Conservation (phyloP, 805 yeast genomes). For the Hanseniaspora lindneri region DNA sequence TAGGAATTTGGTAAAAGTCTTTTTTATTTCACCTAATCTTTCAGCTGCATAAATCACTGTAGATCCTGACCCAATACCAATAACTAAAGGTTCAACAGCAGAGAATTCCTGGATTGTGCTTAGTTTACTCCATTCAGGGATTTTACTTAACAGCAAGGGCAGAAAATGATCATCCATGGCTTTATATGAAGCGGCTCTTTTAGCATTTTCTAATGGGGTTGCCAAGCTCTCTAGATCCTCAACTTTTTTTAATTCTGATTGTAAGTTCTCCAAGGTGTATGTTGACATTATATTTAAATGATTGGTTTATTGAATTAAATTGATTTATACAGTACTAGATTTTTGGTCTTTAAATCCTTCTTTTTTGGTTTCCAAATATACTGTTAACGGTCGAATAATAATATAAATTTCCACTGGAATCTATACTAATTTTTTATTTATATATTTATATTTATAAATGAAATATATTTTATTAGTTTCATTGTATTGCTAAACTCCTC, state of each 20-base stretch:
- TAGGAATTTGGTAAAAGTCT: slow-evolving; percentile 27
- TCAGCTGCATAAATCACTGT: slow-evolving; percentile 97
- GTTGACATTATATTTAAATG: not conserved
- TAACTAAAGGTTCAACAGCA: slow-evolving; percentile 42
- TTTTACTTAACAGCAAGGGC: slow-evolving; percentile 11
- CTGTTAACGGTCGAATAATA: too few species aligned
- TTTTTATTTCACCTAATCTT: slow-evolving; percentile 55
- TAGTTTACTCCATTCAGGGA: slow-evolving; percentile 7
- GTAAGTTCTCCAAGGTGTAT: not conserved
- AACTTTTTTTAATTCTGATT: slow-evolving; percentile 16
- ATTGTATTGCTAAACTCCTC: too few species aligned
- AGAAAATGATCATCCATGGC: slow-evolving; percentile 79
- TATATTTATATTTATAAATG: too few species aligned
- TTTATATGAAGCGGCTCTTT: slow-evolving; percentile 74
- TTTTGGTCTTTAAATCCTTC: too few species aligned
- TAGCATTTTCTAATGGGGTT: slow-evolving; percentile 61
- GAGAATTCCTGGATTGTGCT: slow-evolving; percentile 33
- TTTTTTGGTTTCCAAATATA: too few species aligned
- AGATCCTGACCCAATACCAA: slow-evolving; percentile 94
- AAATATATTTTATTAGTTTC: too few species aligned
- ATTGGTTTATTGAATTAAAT: too few species aligned
- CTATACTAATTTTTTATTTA: too few species aligned
- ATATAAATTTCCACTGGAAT: too few species aligned
- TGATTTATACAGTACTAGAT: too few species aligned
- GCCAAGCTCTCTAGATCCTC: slow-evolving; percentile 26